phyloP scores from a whole-genome alignment of 2,329 filamentous ascomycete species.

The Cercospora beticola region DNA sequence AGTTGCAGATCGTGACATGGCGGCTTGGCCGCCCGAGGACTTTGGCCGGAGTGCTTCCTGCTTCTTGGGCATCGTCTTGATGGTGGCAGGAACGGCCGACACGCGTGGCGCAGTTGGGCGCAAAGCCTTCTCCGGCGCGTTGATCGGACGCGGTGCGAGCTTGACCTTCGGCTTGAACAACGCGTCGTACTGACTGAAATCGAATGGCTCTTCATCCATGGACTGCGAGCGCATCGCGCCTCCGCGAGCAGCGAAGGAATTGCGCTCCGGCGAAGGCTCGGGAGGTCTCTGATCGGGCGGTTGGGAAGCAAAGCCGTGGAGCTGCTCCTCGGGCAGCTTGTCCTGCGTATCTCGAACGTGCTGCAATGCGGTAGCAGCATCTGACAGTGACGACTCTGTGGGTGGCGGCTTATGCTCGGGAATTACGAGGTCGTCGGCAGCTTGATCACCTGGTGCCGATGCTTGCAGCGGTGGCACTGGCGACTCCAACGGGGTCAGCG shows the following conservation, averaged over 20 bases:
- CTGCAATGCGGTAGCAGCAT: neutral
- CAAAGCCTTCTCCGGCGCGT: slow-evolving; percentile 43
- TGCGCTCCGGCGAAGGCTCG: slow-evolving; percentile 9
- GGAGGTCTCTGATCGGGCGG: neutral
- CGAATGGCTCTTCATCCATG: slow-evolving; percentile 47
- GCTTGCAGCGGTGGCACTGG: slow-evolving; percentile 7
- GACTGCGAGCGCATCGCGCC: slow-evolving; percentile 15
- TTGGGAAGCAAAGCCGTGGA: neutral
- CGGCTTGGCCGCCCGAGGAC: slow-evolving; percentile 36
- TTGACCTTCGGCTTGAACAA: slow-evolving; percentile 75
- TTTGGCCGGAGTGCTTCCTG: slow-evolving; percentile 38
- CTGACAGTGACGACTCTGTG: neutral
- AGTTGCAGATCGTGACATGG: slow-evolving; percentile 15
- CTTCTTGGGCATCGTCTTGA: slow-evolving; percentile 32
- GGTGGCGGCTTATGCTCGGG: neutral
- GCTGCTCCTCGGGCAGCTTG: neutral
- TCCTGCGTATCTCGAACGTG: neutral
- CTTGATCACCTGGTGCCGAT: neutral
- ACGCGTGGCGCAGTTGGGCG: slow-evolving; percentile 58
- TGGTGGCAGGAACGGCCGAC: slow-evolving; percentile 32
- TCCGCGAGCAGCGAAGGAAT: neutral
- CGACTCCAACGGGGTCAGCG: slow-evolving; percentile 35
- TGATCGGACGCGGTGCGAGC: slow-evolving; percentile 78
- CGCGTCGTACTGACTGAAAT: slow-evolving; percentile 47
- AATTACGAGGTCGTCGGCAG: neutral